These are phyloP conservation scores for Mycena latifolia DNA, from an alignment of 768 basidiomycete species.

Conservation along the genomic window DNA sequence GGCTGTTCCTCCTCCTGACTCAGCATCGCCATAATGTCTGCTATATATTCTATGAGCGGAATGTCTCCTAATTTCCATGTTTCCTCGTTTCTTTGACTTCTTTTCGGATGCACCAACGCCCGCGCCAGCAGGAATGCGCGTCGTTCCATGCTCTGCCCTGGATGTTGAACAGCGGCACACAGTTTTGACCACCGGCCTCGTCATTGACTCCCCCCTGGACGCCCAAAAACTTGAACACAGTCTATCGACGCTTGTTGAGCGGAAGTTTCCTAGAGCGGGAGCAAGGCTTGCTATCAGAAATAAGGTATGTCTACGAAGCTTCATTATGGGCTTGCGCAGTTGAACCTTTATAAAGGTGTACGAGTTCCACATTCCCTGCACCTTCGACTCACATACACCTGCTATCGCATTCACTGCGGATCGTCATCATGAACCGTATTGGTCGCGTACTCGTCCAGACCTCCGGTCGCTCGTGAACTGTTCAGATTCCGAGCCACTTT, in stretches of 20 bases:
- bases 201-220: slow-evolving; percentile 23
- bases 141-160: not conserved
- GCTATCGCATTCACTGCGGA: slow-evolving; percentile 6
- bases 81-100: not conserved
- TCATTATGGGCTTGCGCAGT: not conserved
- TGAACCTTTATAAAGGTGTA: slow-evolving; percentile 3
- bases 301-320: not conserved
- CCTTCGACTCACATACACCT: not conserved
- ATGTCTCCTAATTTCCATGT: no score
- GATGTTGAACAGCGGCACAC: not conserved
- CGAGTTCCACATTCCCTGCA: slow-evolving; percentile 18
- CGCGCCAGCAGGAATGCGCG: slow-evolving; percentile 1
- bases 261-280: slow-evolving; percentile 24
- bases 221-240: slow-evolving; percentile 9
- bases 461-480: not conserved
- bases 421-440: slow-evolving; percentile 6
- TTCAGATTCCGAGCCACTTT: not conserved
- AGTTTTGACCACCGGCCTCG: slow-evolving; percentile 18
- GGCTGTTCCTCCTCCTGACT: no score
- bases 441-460: not conserved
- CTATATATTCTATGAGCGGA: no score
- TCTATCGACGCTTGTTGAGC: slow-evolving; percentile 12
- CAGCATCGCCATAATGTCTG: no score
- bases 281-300: slow-evolving; percentile 22
- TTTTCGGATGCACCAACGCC: not conserved